phyloP scores from a whole-genome alignment of 768 basidiomycete species.

The Coprinopsis strossmayeri region DNA sequence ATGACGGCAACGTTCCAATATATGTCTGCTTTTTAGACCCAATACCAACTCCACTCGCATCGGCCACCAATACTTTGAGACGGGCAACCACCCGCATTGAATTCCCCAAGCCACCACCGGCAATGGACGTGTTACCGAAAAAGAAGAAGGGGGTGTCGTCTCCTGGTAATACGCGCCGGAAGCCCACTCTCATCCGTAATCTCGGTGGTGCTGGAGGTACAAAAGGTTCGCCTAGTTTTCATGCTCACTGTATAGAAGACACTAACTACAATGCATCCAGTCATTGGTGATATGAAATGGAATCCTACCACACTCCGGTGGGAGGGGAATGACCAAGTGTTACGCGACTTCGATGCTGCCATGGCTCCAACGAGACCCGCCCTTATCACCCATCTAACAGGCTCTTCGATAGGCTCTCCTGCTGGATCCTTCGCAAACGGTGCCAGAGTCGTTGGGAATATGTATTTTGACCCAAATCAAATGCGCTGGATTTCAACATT shows the following conservation, averaged over 20 bases:
- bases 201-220: constrained; percentile 58
- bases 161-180: constrained; percentile 46
- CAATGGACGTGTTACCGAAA: constrained; percentile 31
- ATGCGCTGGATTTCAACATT: constrained; percentile 95
- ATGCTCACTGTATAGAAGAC: no score
- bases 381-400: constrained; percentile 89
- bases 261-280: constrained; percentile 39
- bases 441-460: constrained; percentile 91
- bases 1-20: constrained; percentile 11
- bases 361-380: constrained; percentile 87
- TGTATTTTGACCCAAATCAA: constrained; percentile 91
- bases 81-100: constrained; percentile 52
- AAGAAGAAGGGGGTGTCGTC: constrained; percentile 51
- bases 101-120: constrained; percentile 31
- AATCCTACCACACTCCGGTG: constrained; percentile 86
- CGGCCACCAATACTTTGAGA: constrained; percentile 48
- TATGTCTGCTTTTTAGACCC: constrained; percentile 17
- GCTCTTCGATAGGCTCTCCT: constrained; percentile 80
- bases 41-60: constrained; percentile 22
- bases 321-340: constrained; percentile 94
- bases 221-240: no score
- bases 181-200: constrained; percentile 86
- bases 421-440: constrained; percentile 68
- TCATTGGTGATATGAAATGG: constrained; percentile 96
- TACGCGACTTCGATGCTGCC: constrained; percentile 86